Base-by-base conservation (phyloP, 306 rosid genomes). In the Coriaria nepalensis region DNA sequence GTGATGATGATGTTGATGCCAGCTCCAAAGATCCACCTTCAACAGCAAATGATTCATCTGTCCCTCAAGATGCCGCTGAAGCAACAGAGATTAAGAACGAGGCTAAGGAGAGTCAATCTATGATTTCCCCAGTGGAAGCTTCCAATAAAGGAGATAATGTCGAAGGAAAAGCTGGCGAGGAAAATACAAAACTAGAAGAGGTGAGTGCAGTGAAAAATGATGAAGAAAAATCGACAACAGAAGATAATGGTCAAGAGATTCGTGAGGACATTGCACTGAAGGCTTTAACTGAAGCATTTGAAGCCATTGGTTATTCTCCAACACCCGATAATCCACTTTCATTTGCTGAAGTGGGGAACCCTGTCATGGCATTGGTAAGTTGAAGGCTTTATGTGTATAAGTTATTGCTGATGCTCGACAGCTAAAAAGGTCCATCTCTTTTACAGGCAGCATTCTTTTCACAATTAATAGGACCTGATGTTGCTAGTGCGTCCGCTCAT, bases 311-410 rank as follows among this genome's bases (percentile, higher is more conserved):
- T 69, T 83, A 73, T 65, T 52, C 73, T 60, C 63, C 59, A 50
- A 72, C 67, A 52, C 67, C 78, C 60, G 96, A 78, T 45, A 64
- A 72, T 52, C 77, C 81, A 13, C 73, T 70, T 55, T 87, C 96
- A 15, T 83, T 87, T 69, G 70, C 81, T 41, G 93, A 77, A 73
- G 87, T 78, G 52, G 96, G 94, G 49, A 87, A 87, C 70, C 94
- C 94, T 55, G 94, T 61, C 55, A 75, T 87, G 87, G 81, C 96
- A 69, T 57, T 87, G 92, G 96, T 87, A 79, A 78, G 93, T 60
- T 53, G 47, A 73, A 59, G 60, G 48, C 59, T 46, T 55, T 9
- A 40, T 39, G 15, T 5, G 40, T 49, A 37, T 49, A 52, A 20
- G 29, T 53, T 39, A 7, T 53, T 53, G 29, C 29, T 20, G 29